Percentiles rank a stretch among this genome's conserved stretches.
Conservation (phyloP, 2,329 filamentous ascomycete genomes). For the Phaeosphaeriaceae sp. region DNA sequence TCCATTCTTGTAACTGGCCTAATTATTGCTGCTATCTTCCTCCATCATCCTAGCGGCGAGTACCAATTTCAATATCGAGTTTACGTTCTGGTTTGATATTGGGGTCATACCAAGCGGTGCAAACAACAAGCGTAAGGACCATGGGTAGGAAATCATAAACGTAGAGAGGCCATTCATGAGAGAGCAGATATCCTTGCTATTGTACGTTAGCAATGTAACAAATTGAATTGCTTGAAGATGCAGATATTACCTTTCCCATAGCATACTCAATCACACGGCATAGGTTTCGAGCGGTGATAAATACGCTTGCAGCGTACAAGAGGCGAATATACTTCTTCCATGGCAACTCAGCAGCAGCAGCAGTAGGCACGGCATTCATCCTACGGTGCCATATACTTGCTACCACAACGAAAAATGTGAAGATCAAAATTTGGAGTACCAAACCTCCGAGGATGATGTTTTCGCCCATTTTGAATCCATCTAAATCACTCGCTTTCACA, state of each 20-base stretch:
- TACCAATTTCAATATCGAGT: constrained; percentile 26
- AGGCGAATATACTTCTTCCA: constrained; percentile 47
- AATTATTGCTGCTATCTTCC: no score
- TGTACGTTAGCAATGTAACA: constrained; percentile 9
- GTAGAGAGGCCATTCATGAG: constrained; percentile 35
- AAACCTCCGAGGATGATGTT: constrained; percentile 64
- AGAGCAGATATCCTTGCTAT: constrained; percentile 32
- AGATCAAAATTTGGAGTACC: constrained; percentile 63
- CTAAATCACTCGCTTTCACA: constrained; percentile 28
- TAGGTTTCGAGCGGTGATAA: constrained; percentile 56
- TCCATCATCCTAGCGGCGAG: constrained; percentile 14
- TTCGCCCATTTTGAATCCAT: constrained; percentile 49
- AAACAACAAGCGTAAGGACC: constrained; percentile 29
- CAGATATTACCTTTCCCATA: constrained; percentile 30
- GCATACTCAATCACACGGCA: constrained; percentile 58
- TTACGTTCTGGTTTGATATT: constrained; percentile 31
- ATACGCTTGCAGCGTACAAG: constrained; percentile 46
- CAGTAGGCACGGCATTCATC: constrained; percentile 44
- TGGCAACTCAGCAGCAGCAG: constrained; percentile 25
- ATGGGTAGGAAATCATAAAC: constrained; percentile 38
- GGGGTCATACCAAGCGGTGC: constrained; percentile 34
- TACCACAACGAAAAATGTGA: constrained; percentile 61
- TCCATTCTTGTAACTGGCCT: no score
- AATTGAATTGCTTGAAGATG: no score
- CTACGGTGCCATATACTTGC: constrained; percentile 58